These are phyloP conservation scores for Meredithiella fracta DNA, from an alignment of 2,329 filamentous ascomycete genomes.

Conservation along the genomic window DNA sequence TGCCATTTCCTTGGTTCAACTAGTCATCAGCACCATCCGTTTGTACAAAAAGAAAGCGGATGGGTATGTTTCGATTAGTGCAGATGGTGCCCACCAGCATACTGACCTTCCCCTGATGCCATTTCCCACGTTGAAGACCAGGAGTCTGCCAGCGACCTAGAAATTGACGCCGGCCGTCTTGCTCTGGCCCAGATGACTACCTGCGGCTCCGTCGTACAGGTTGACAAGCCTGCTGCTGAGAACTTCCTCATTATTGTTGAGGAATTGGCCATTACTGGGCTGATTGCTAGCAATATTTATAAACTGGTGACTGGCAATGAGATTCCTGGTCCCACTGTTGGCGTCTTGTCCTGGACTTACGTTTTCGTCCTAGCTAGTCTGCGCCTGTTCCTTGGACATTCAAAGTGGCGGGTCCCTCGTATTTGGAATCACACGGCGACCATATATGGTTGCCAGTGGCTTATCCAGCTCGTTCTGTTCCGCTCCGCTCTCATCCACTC, in stretches of 20 bases:
- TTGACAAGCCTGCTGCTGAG: slow-evolving; percentile 63
- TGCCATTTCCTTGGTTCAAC: slow-evolving; percentile 50
- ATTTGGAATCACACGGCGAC: slow-evolving; percentile 87
- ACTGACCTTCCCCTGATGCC: slow-evolving; percentile 34
- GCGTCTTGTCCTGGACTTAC: slow-evolving; percentile 65
- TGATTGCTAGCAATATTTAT: slow-evolving; percentile 52
- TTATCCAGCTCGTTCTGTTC: slow-evolving; percentile 60
- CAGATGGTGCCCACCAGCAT: slow-evolving; percentile 25
- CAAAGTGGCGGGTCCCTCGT: slow-evolving; percentile 48
- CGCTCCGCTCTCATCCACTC: slow-evolving; percentile 74
- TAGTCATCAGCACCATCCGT: slow-evolving; percentile 30
- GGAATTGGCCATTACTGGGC: slow-evolving; percentile 53
- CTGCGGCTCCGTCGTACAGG: slow-evolving; percentile 48
- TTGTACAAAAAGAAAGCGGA: neutral
- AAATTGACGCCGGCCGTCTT: slow-evolving; percentile 40
- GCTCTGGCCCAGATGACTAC: slow-evolving; percentile 43
- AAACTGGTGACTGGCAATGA: slow-evolving; percentile 37
- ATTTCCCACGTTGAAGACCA: slow-evolving; percentile 27
- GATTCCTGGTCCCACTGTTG: slow-evolving; percentile 44
- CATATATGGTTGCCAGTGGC: slow-evolving; percentile 71
- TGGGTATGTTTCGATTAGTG: slow-evolving; percentile 11
- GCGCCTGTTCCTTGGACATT: slow-evolving; percentile 51
- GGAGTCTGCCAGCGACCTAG: slow-evolving; percentile 40
- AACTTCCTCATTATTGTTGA: slow-evolving; percentile 55
- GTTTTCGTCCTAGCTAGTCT: slow-evolving; percentile 55